Conservation (phyloP, 805 yeast species). For the Yamadazyma philogaea region DNA sequence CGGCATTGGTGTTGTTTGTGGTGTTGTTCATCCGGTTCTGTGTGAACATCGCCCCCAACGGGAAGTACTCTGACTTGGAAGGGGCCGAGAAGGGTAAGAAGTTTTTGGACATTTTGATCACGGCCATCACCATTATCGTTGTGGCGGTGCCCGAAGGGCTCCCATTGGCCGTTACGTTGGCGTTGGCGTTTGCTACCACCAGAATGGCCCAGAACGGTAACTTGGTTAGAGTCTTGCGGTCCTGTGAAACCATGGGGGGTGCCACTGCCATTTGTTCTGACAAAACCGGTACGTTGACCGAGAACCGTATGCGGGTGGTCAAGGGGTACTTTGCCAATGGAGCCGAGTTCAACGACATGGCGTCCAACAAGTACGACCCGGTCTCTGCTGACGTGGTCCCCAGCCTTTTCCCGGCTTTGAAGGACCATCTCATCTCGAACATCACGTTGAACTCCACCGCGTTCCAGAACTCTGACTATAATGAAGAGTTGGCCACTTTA, state of each 20-base stretch:
- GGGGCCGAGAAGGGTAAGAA: conserved; percentile 78
- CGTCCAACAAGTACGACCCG: conserved; percentile 17
- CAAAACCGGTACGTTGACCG: conserved; percentile 96
- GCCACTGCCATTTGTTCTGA: conserved; percentile 97
- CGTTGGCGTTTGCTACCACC: conserved; percentile 96
- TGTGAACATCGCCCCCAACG: conserved; percentile 54
- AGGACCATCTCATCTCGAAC: conserved; percentile 44
- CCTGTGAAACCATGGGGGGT: conserved; percentile 99
- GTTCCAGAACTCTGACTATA: conserved; percentile 62
- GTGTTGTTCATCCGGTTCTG: conserved; percentile 76
- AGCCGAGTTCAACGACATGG: conserved; percentile 51
- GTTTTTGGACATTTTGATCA: conserved; percentile 81
- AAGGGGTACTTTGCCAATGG: conserved; percentile 61
- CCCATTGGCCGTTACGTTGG: conserved; percentile 94
- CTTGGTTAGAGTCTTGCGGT: conserved; percentile 85
- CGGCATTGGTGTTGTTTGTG: conserved; percentile 77
- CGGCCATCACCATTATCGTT: conserved; percentile 88
- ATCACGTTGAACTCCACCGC: conserved; percentile 84
- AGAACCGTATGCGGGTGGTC: conserved; percentile 89
- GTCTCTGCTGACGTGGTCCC: conserved; percentile 23
- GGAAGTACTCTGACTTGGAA: conserved; percentile 40
- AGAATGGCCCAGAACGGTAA: conserved; percentile 97
- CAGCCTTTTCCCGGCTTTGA: conserved; percentile 20
- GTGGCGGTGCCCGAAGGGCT: conserved; percentile 99
- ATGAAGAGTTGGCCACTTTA: conserved; percentile 27